These are phyloP conservation scores for Alternaria viburni DNA, from an alignment of 2,329 filamentous ascomycete species.

Conservation along the genomic window DNA sequence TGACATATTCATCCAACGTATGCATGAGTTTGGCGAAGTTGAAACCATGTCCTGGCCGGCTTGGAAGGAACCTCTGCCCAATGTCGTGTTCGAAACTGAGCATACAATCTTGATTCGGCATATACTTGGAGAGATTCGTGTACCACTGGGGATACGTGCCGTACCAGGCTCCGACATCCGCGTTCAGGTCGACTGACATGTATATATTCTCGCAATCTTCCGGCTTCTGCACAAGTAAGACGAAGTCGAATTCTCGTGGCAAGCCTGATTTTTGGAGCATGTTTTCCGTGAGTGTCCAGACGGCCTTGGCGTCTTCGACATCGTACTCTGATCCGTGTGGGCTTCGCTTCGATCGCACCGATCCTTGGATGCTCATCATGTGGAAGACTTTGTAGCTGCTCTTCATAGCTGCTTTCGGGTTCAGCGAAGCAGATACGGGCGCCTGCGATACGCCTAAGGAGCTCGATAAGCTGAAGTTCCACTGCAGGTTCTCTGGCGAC, in stretches of 20 bases:
- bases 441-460: conserved; percentile 55
- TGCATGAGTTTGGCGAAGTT: conserved; percentile 54
- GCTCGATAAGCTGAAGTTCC: conserved; percentile 56
- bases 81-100: conserved; percentile 52
- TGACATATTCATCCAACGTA: conserved; percentile 54
- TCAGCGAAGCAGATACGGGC: conserved; percentile 51
- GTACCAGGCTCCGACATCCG: conserved; percentile 50
- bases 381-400: conserved; percentile 55
- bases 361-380: conserved; percentile 59
- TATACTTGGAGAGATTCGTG: conserved; percentile 47
- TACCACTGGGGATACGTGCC: conserved; percentile 53
- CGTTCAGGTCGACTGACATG: conserved; percentile 53
- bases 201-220: conserved; percentile 47
- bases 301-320: conserved; percentile 53
- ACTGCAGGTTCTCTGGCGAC: conserved; percentile 56
- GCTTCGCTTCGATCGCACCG: conserved; percentile 50
- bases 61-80: conserved; percentile 53
- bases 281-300: conserved; percentile 61
- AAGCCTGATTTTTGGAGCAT: conserved; percentile 56
- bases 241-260: conserved; percentile 60
- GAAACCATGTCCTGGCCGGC: conserved; percentile 46
- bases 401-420: conserved; percentile 51
- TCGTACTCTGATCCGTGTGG: conserved; percentile 46
- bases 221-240: conserved; percentile 57
- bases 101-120: conserved; percentile 44